Conservation (phyloP, 495 filamentous ascomycete species). For the Aspergillus bertholletiae region DNA sequence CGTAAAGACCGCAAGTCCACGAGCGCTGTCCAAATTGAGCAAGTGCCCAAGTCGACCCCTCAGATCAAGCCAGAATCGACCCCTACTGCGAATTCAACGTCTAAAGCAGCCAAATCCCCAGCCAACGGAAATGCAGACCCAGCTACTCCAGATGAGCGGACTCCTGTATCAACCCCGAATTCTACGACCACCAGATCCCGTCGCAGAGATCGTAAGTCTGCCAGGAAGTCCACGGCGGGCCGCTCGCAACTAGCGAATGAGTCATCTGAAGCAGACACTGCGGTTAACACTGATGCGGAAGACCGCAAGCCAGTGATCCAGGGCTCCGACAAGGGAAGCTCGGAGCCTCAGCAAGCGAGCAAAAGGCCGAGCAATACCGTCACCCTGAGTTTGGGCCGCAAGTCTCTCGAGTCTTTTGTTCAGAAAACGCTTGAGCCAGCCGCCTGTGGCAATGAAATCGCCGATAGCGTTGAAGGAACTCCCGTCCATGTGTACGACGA, state of each 20-base stretch:
- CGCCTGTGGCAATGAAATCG: constrained; percentile 2
- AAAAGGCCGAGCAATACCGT: constrained; percentile 13
- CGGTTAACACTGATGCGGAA: neutral
- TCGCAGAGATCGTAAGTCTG: constrained; percentile 11
- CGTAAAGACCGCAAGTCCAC: constrained; percentile 16
- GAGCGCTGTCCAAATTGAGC: constrained; percentile 1
- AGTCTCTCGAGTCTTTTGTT: constrained; percentile 12
- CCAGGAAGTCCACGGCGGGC: neutral
- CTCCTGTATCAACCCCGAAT: constrained; percentile 3
- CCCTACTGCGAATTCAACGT: neutral
- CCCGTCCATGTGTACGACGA: constrained; percentile 12
- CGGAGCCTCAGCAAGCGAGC: neutral
- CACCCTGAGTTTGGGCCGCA: constrained; percentile 17
- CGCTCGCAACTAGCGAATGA: neutral
- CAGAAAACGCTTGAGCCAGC: neutral
- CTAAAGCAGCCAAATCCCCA: neutral
- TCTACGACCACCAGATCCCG: constrained; percentile 9
- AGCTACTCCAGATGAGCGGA: constrained; percentile 5
- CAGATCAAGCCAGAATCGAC: constrained; percentile 1
- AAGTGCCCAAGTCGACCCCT: constrained; percentile 6
- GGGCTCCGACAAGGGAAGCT: neutral
- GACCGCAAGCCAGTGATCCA: neutral
- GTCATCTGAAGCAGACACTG: neutral
- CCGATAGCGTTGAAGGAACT: constrained; percentile 6
- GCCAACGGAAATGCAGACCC: neutral